phyloP scores from a whole-genome alignment of 371 early-diverging fungal species.

The Apophysomyces trapeziformis region DNA sequence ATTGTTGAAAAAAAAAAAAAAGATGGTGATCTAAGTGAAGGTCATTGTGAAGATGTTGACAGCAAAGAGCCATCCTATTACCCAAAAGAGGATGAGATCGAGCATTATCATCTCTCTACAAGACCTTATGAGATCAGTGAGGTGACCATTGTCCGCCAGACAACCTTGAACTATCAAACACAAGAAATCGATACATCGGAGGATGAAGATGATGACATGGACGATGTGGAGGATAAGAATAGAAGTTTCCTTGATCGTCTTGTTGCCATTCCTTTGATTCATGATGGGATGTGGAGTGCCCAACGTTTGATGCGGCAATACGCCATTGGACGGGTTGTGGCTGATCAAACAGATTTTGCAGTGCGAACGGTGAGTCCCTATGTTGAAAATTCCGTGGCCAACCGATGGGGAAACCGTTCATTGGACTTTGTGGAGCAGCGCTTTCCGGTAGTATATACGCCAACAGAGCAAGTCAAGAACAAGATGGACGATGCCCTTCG shows the following conservation, averaged over 20 bases:
- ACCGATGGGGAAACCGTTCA: background rate
- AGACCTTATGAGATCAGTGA: constrained; percentile 94
- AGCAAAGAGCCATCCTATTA: background rate
- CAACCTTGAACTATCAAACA: background rate
- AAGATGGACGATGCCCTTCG: constrained; percentile 1
- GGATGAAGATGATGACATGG: background rate
- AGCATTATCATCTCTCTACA: constrained; percentile 88
- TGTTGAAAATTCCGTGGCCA: constrained; percentile 1
- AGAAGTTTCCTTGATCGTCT: background rate
- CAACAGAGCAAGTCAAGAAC: background rate
- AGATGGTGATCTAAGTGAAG: background rate
- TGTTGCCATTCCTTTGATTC: background rate
- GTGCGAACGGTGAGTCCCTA: background rate
- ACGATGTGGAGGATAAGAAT: background rate
- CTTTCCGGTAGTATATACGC: background rate
- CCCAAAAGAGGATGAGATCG: constrained; percentile 11
- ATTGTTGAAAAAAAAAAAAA: background rate
- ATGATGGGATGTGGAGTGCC: background rate
- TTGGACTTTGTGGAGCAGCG: background rate
- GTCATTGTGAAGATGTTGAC: background rate
- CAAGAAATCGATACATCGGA: background rate
- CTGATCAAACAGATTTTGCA: background rate
- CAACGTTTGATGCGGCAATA: background rate
- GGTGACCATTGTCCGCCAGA: constrained; percentile 41
- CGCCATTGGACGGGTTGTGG: background rate